Conservation (phyloP, 805 yeast species). For the Geotrichum ghanense region DNA sequence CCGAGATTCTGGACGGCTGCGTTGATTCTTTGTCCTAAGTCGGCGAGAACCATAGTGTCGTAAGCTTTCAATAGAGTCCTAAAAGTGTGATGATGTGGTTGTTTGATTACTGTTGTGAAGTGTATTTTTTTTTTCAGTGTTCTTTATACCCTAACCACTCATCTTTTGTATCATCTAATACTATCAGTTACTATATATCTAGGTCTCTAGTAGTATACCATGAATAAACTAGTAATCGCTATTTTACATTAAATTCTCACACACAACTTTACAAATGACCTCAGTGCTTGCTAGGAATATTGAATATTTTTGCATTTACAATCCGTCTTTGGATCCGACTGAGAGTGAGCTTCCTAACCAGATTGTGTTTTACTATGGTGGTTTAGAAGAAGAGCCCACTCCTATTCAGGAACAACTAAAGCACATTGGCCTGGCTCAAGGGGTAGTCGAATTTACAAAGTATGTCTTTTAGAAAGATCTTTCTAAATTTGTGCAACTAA, state of each 20-base stretch:
- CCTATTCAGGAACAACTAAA: conserved; percentile 27
- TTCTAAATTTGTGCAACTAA: neutral
- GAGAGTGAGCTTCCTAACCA: conserved; percentile 27
- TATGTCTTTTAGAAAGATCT: neutral
- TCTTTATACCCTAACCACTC: too few species aligned
- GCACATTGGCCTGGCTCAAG: conserved; percentile 34
- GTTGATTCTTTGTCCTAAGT: conserved; percentile 66
- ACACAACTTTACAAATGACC: too few species aligned
- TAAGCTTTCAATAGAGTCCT: neutral
- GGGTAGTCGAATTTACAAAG: conserved; percentile 20
- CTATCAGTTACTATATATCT: neutral
- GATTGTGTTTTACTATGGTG: conserved; percentile 26
- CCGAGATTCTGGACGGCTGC: conserved; percentile 58
- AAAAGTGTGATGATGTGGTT: too few species aligned
- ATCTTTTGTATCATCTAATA: too few species aligned
- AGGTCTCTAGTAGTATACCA: neutral
- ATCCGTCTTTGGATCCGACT: conserved; percentile 26
- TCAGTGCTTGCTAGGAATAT: conserved; percentile 5
- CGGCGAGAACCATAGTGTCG: conserved; percentile 58
- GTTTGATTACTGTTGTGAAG: too few species aligned
- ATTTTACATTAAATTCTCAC: too few species aligned
- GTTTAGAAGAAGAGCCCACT: conserved; percentile 4
- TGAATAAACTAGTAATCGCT: too few species aligned
- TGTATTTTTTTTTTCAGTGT: too few species aligned
- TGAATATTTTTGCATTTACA: conserved; percentile 25